A percentile compares a stretch with the other conserved stretches of the same genome.
Conservation (phyloP, 2,329 filamentous ascomycete species). For the Knoxdaviesia capensis region DNA sequence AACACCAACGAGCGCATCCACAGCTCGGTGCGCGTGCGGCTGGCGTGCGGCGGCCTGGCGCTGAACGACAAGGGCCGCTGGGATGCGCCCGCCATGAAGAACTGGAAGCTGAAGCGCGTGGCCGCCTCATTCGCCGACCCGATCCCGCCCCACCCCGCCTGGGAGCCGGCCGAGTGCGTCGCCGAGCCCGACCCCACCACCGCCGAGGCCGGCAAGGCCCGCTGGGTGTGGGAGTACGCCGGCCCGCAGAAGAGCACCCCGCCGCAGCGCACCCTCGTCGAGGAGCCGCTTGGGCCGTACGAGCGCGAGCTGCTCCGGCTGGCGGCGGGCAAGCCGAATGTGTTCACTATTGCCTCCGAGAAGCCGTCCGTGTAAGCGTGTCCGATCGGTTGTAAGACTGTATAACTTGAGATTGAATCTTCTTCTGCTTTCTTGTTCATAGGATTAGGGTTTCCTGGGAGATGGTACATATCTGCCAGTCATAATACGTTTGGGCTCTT, state of each 20-base stretch:
- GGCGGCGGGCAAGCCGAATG: constrained; percentile 21
- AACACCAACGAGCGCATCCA: constrained; percentile 36
- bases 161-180: constrained; percentile 9
- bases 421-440: no score
- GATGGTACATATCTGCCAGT: no score
- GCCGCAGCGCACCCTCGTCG: constrained; percentile 21
- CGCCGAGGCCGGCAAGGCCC: constrained; percentile 10
- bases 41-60: constrained; percentile 27
- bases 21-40: constrained; percentile 30
- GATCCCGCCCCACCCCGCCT: constrained; percentile 12
- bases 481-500: no score
- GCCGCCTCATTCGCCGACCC: constrained; percentile 14
- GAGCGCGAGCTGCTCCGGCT: constrained; percentile 26
- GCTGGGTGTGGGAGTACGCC: constrained; percentile 34
- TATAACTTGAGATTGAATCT: no score
- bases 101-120: constrained; percentile 20
- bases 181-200: constrained; percentile 3
- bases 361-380: no score
- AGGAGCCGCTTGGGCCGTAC: constrained; percentile 32
- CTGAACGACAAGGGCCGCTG: constrained; percentile 27
- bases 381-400: no score
- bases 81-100: constrained; percentile 21
- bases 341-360: constrained; percentile 8
- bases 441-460: no score
- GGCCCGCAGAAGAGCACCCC: constrained; percentile 22